Base-by-base conservation (phyloP, 176 grass and related monocot species). In the Puya raimondii region DNA sequence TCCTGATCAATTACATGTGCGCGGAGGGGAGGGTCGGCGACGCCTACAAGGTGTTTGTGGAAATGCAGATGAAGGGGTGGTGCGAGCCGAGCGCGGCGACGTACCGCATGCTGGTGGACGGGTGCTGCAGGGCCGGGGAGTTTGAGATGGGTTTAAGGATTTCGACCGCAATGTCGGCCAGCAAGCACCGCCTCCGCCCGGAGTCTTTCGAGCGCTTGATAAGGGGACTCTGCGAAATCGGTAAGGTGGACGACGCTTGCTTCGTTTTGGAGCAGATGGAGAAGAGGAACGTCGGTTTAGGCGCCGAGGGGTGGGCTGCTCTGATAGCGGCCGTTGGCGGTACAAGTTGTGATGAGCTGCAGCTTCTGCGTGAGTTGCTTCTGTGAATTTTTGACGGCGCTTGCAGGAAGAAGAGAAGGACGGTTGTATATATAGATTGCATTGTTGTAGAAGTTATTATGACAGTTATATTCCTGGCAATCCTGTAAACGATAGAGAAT, bases 21-120 rank as follows among this genome's bases (percentile, higher is more conserved):
- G 74, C 74, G 61, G 18, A 63, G 18, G 81, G 81, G 48, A 87
- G 53, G 75, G 81, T 69, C n/a, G 72, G 9, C 6, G 81, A 90
- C 49, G 91, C 86, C 53, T 85, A 87, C 72, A 77, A 64, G 76
- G 81, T 78, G 47, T 68, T 95, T 48, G 74, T 87, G 4, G 87
- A 90, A 49, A 95, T 90, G 91, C 87, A 95, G 87, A 65, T 87
- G 9, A 95, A 90, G 61, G 87, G 72, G 8, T 15, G 69, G 8
- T 18, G 29, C 0, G 13, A 15, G 47, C 86, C 87, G 5, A 80
- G 81, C 63, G 91, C 91, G 0, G 81, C 86, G 5, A 87, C 83
- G 3, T 80, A 73, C 63, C 78, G 71, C 18, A 56, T 72, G 51
- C 58, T 80, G 70, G 74, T 89, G 13, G 91, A 85, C 65, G 91